Evolutionary conservation across 768 basidiomycete species (phyloP).

Genomic region (Suillus alpinus): DNA sequence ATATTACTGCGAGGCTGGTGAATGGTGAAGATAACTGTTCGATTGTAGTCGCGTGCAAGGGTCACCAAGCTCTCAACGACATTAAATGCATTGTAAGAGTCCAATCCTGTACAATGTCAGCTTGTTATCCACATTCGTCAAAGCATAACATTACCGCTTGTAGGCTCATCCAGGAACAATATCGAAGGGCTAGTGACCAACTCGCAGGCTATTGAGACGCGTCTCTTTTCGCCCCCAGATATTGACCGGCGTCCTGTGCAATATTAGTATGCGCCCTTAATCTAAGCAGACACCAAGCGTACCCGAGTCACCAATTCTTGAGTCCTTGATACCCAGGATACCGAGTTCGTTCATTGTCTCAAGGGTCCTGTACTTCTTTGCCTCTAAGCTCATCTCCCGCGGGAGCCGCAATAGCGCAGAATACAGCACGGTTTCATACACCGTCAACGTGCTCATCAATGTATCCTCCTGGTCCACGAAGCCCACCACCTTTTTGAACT

Average conservation of each 20-base stretch:
- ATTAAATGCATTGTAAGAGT: slow-evolving; percentile 94
- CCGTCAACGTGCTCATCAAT: slow-evolving; percentile 93
- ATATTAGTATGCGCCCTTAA: not conserved
- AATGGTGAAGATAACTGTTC: slow-evolving; percentile 96
- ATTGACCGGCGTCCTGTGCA: slow-evolving; percentile 73
- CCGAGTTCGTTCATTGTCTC: slow-evolving; percentile 98
- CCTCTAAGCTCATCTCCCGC: slow-evolving; percentile 90
- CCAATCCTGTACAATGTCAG: slow-evolving; percentile 59
- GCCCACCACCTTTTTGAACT: slow-evolving; percentile 85
- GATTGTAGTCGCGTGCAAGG: slow-evolving; percentile 84
- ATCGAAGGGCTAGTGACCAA: slow-evolving; percentile 96
- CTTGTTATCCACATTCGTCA: not conserved
- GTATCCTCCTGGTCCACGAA: slow-evolving; percentile 99
- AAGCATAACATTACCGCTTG: slow-evolving; percentile 57
- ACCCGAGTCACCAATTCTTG: slow-evolving; percentile 87
- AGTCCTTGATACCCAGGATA: slow-evolving; percentile 86
- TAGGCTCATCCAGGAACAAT: slow-evolving; percentile 95
- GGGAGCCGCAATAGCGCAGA: slow-evolving; percentile 89
- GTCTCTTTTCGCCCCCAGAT: slow-evolving; percentile 95
- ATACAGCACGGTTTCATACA: slow-evolving; percentile 96
- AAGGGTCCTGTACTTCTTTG: slow-evolving; percentile 91
- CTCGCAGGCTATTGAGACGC: slow-evolving; percentile 97
- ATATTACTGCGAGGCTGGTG: slow-evolving; percentile 99
- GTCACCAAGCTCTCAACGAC: slow-evolving; percentile 87
- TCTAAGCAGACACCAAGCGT: not conserved